phyloP scores from a whole-genome alignment of 352 stramenopile genomes.

The Blastocystis sp. region DNA sequence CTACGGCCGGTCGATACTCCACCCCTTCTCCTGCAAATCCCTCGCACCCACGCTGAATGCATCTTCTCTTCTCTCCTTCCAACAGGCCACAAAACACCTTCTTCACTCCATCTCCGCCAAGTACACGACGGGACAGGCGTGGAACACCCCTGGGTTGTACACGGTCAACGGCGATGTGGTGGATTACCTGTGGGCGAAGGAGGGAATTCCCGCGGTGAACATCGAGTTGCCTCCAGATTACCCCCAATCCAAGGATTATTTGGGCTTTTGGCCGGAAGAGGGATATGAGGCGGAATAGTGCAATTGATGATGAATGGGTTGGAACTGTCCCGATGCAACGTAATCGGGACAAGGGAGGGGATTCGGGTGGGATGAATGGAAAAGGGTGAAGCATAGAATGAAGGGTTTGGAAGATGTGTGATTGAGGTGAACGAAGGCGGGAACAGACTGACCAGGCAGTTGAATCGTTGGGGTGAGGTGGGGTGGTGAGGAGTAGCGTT shows the following conservation, averaged over 20 bases:
- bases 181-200: conserved; percentile 17
- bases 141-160: conserved; percentile 42
- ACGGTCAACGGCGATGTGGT: conserved; percentile 49
- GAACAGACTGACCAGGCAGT: background rate
- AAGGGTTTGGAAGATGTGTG: conserved; percentile 16
- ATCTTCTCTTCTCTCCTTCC: conserved; percentile 19
- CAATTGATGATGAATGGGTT: conserved; percentile 21
- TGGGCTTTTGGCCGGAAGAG: conserved; percentile 13
- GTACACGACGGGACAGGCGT: conserved; percentile 57
- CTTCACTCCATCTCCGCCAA: conserved; percentile 14
- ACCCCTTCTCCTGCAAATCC: conserved; percentile 47
- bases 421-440: background rate
- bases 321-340: background rate
- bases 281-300: background rate
- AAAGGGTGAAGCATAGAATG: conserved; percentile 27
- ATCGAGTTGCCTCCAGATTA: conserved; percentile 43
- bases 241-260: background rate
- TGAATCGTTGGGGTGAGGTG: background rate
- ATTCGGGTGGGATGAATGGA: background rate
- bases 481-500: background rate
- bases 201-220: conserved; percentile 22
- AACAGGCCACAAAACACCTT: background rate
- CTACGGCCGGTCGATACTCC: conserved; percentile 47
- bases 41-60: conserved; percentile 30
- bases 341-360: background rate